phyloP scores from a whole-genome alignment of 768 basidiomycete species.

The Crucibulum laeve region DNA sequence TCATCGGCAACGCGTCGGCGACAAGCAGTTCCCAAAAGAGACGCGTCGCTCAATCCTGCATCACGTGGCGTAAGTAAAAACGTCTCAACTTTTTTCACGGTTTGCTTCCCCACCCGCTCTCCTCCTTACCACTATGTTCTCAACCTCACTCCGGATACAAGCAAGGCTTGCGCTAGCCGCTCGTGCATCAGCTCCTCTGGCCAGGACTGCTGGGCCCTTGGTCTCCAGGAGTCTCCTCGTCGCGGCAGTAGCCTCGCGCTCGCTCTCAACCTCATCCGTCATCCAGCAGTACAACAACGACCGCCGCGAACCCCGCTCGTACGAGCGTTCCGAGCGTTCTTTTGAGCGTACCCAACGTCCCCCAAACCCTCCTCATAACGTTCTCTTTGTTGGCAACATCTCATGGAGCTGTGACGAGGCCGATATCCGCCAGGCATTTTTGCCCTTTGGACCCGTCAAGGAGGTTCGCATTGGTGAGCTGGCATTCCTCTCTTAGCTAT shows the following conservation, averaged over 20 bases:
- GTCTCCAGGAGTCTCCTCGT: slow-evolving; percentile 2
- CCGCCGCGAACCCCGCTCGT: background rate
- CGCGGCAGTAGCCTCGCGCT: slow-evolving; percentile 10
- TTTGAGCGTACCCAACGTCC: background rate
- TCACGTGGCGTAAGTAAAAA: background rate
- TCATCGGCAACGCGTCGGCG: too few relatives aligned
- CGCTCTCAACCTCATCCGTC: slow-evolving; percentile 17
- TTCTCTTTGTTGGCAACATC: slow-evolving; percentile 49
- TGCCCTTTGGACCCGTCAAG: slow-evolving; percentile 35
- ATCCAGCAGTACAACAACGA: background rate
- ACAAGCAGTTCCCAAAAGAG: too few relatives aligned
- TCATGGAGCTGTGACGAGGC: slow-evolving; percentile 39
- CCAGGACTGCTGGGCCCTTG: slow-evolving; percentile 8
- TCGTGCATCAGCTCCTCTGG: slow-evolving; percentile 13
- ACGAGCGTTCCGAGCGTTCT: too few relatives aligned
- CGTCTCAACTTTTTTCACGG: background rate
- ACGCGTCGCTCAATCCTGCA: slow-evolving; percentile 1
- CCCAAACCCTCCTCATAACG: slow-evolving; percentile 24
- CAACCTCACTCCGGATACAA: slow-evolving; percentile 30
- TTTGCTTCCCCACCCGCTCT: slow-evolving; percentile 2
- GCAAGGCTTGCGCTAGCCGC: slow-evolving; percentile 24
- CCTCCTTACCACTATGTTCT: slow-evolving; percentile 26
- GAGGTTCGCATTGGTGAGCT: slow-evolving; percentile 35
- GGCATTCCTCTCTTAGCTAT: slow-evolving; percentile 2
- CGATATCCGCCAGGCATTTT: slow-evolving; percentile 36